These are phyloP conservation scores for Xylaria sp. DNA, from an alignment of 2,329 filamentous ascomycete species.

Conservation along the genomic window DNA sequence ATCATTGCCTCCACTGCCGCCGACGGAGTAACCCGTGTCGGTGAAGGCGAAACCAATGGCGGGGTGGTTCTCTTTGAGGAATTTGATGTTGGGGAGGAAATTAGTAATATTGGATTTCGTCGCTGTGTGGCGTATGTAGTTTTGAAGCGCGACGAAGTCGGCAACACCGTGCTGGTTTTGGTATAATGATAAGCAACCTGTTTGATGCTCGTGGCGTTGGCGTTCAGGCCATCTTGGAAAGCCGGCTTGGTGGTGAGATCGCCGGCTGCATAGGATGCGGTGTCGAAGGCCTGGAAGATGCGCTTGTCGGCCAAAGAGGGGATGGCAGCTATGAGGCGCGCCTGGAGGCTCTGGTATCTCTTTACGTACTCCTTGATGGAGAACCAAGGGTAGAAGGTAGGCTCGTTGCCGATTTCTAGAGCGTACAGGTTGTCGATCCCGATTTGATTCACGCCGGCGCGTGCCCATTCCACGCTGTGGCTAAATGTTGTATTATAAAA, in stretches of 20 bases:
- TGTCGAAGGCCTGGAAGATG: slow-evolving; percentile 37
- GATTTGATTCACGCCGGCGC: slow-evolving; percentile 24
- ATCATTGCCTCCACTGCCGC: slow-evolving; percentile 12
- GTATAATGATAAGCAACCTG: slow-evolving; percentile 38
- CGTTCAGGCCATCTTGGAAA: slow-evolving; percentile 31
- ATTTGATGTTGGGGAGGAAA: slow-evolving; percentile 30
- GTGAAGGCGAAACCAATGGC: slow-evolving; percentile 34
- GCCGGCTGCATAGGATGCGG: slow-evolving; percentile 22
- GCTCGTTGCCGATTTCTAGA: slow-evolving; percentile 36
- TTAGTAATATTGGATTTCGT: slow-evolving; percentile 31
- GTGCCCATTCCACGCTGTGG: slow-evolving; percentile 31
- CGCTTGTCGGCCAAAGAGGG: slow-evolving; percentile 26
- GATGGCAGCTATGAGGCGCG: slow-evolving; percentile 26
- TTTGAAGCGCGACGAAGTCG: slow-evolving; percentile 24
- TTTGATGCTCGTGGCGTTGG: slow-evolving; percentile 34
- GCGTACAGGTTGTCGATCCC: slow-evolving; percentile 29
- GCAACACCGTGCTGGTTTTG: slow-evolving; percentile 29
- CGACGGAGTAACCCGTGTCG: slow-evolving; percentile 34
- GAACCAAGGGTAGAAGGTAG: slow-evolving; percentile 36
- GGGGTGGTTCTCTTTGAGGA: slow-evolving; percentile 29
- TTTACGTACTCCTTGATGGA: slow-evolving; percentile 31
- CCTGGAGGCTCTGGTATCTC: slow-evolving; percentile 30
- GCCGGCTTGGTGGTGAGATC: slow-evolving; percentile 26
- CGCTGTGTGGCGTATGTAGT: slow-evolving; percentile 34
- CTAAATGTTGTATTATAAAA: slow-evolving; percentile 32